Conservation (phyloP, 306 rosid species). For the Vigna trinervia region DNA sequence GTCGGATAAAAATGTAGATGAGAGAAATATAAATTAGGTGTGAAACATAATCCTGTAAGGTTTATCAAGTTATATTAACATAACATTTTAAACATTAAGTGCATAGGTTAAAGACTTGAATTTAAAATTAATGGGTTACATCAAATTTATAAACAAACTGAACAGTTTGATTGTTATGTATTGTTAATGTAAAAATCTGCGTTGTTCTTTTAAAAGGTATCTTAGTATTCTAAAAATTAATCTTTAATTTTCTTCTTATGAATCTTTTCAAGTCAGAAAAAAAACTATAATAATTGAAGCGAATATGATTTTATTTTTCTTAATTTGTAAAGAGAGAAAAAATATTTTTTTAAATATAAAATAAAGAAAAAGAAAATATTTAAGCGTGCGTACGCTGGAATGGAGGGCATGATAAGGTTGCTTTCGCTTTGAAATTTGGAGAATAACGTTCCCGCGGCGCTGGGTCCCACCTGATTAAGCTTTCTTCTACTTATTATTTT, state of each 20-base stretch:
- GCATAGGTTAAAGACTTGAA: not conserved
- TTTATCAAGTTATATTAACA: not conserved
- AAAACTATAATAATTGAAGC: too few species aligned
- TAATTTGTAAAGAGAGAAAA: too few species aligned
- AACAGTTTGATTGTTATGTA: too few species aligned
- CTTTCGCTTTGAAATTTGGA: not conserved
- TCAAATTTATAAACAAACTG: not conserved
- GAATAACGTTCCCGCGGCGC: not conserved
- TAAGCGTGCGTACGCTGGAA: slow-evolving; percentile 1
- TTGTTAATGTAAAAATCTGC: too few species aligned
- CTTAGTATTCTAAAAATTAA: too few species aligned
- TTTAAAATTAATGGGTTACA: not conserved
- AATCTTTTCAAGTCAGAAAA: too few species aligned
- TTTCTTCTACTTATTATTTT: too few species aligned
- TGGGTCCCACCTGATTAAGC: not conserved
- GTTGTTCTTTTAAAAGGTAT: too few species aligned
- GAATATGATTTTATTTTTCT: too few species aligned
- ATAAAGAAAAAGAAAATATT: not conserved
- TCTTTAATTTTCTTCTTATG: too few species aligned
- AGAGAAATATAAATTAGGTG: not conserved
- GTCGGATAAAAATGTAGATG: not conserved
- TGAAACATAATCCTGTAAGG: not conserved
- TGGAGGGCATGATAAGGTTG: not conserved
- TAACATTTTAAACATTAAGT: not conserved
- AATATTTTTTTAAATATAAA: too few species aligned